Evolutionary conservation across 106 monocot genomes (phyloP).

Genomic region (Allium fistulosum): DNA sequence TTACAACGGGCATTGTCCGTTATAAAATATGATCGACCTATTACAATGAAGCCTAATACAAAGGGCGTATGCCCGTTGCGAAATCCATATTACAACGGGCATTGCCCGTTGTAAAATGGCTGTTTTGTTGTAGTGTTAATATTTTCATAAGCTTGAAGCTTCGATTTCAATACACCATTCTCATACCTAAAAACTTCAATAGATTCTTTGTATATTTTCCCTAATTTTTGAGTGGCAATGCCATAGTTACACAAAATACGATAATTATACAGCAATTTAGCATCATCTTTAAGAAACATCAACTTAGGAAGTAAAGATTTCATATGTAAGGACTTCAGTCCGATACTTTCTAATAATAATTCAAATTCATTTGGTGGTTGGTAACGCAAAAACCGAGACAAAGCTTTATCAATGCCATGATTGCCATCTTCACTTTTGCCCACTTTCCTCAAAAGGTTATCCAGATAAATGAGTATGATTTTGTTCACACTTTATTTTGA

Average conservation of each 20-base stretch:
- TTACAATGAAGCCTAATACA: too few species aligned
- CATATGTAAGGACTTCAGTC: slow-evolving; percentile 44
- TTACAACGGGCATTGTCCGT: too few species aligned
- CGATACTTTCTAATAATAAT: slow-evolving; percentile 82
- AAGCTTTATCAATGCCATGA: slow-evolving; percentile 21
- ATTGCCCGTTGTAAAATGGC: too few species aligned
- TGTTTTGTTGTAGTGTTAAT: too few species aligned
- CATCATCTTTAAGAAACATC: slow-evolving; percentile 62
- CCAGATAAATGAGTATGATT: slow-evolving; percentile 11
- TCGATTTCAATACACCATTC: slow-evolving; percentile 23
- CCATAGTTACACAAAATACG: slow-evolving; percentile 70
- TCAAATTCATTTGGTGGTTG: slow-evolving; percentile 88
- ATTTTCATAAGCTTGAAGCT: slow-evolving; percentile 48
- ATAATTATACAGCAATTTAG: slow-evolving; percentile 43
- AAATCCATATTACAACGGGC: too few species aligned
- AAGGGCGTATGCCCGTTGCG: too few species aligned
- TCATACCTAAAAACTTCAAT: slow-evolving; percentile 33
- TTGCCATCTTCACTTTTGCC: slow-evolving; percentile 17
- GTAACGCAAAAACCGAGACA: slow-evolving; percentile 37
- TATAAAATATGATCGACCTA: too few species aligned
- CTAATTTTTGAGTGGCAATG: slow-evolving; percentile 57
- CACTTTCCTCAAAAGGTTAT: slow-evolving; percentile 41
- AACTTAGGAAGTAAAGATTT: slow-evolving; percentile 40
- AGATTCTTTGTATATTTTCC: slow-evolving; percentile 60
- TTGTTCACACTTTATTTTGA: too few species aligned